These are phyloP conservation scores for Sonneratia caseolaris DNA, from an alignment of 345 rosid genomes.

Conservation along the genomic window DNA sequence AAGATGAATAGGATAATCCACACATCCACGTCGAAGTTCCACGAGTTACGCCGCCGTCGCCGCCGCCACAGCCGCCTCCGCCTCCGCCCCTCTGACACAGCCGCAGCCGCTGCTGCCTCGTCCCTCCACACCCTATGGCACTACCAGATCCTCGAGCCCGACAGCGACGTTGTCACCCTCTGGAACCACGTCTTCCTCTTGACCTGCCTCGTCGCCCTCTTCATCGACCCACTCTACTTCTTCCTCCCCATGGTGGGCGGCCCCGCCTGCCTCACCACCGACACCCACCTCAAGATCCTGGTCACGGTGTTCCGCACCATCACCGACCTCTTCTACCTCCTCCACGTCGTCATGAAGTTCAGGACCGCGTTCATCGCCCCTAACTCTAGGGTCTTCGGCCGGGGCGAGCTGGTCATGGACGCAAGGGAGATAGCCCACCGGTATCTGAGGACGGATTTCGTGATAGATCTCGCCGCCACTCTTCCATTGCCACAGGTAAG, in stretches of 20 bases:
- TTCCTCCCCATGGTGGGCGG: conserved; percentile 54
- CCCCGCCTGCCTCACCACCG: conserved; percentile 42
- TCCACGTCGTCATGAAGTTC: conserved; percentile 70
- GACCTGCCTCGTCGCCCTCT: conserved; percentile 64
- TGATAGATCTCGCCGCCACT: conserved; percentile 66
- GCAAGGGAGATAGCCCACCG: conserved; percentile 51
- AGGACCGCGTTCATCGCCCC: conserved; percentile 75
- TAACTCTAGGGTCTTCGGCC: conserved; percentile 66
- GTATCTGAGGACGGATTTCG: conserved; percentile 60
- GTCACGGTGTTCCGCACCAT: conserved; percentile 60
- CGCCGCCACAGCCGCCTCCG: conserved; percentile 14
- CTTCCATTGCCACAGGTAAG: conserved; percentile 78
- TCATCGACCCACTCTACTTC: conserved; percentile 83
- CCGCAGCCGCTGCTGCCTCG: conserved; percentile 14
- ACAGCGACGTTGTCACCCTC: conserved; percentile 62
- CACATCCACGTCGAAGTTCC: conserved; percentile 23
- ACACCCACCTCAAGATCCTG: conserved; percentile 33
- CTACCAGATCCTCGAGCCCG: conserved; percentile 78
- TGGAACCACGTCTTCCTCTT: conserved; percentile 89
- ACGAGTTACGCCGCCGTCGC: conserved; percentile 24
- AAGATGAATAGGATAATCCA: conserved; percentile 21
- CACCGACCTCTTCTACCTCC: conserved; percentile 50
- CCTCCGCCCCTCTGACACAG: conserved; percentile 5
- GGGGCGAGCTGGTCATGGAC: conserved; percentile 88
- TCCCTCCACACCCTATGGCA: conserved; percentile 60